Conservation (phyloP, 805 yeast species). For the Starmerella davenportii region DNA sequence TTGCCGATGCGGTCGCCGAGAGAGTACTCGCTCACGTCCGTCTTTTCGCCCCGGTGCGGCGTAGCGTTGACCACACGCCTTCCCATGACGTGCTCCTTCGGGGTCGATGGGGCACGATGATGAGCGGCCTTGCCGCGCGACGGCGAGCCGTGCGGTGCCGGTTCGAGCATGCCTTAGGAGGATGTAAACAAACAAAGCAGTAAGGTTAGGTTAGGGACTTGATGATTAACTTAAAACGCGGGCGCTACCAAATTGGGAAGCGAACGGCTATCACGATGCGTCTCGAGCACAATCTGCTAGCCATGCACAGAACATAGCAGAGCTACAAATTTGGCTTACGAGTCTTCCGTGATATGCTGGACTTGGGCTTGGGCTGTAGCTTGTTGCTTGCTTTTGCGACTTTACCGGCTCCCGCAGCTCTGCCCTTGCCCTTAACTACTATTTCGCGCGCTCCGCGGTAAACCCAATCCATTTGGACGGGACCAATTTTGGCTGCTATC, state of each 20-base stretch:
- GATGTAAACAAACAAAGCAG: no score
- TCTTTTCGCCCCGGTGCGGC: slow-evolving; percentile 15
- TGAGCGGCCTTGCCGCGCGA: neutral
- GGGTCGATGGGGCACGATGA: slow-evolving; percentile 3
- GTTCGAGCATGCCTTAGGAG: no score
- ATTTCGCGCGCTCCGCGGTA: slow-evolving; percentile 4
- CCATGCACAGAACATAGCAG: no score
- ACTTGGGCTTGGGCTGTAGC: no score
- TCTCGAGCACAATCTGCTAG: no score
- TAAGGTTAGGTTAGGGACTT: no score
- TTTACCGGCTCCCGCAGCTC: neutral
- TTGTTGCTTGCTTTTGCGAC: neutral
- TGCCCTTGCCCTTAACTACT: neutral
- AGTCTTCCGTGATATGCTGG: no score
- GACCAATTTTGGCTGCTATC: slow-evolving; percentile 4
- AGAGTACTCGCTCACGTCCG: slow-evolving; percentile 18
- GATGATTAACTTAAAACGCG: no score
- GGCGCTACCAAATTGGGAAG: no score
- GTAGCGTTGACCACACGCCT: slow-evolving; percentile 16
- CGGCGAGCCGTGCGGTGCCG: no score
- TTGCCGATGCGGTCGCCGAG: slow-evolving; percentile 52
- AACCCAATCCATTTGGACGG: slow-evolving; percentile 13
- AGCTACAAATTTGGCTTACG: no score
- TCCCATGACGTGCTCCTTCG: slow-evolving; percentile 15
- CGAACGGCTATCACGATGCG: no score